Conservation (phyloP, 148 eudicot genomes). For the Polygonum maritimum region DNA sequence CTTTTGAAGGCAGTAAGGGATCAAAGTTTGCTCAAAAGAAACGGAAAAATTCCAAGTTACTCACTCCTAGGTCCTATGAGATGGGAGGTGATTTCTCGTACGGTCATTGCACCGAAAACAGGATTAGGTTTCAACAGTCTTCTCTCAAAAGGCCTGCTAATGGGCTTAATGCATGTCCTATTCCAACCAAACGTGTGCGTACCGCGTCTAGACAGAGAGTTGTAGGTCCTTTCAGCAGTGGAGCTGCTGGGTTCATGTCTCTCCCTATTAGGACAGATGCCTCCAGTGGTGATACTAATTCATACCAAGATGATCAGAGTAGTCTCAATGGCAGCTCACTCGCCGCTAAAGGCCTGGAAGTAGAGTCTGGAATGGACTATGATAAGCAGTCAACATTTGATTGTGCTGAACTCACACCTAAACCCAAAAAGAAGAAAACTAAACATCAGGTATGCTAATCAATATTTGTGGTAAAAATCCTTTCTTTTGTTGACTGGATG, state of each 20-base stretch:
- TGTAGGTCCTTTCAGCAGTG: conserved; percentile 51
- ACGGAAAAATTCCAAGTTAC: conserved; percentile 40
- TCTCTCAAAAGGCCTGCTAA: conserved; percentile 51
- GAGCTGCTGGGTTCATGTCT: conserved; percentile 43
- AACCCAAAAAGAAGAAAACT: conserved; percentile 66
- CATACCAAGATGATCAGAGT: conserved; percentile 81
- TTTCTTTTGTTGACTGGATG: neutral
- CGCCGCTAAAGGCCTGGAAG: conserved; percentile 56
- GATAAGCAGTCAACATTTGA: conserved; percentile 57
- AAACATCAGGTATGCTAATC: conserved; percentile 59
- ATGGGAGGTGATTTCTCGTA: conserved; percentile 41
- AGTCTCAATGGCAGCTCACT: conserved; percentile 47
- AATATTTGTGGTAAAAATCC: neutral
- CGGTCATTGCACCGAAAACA: conserved; percentile 43
- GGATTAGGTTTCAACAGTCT: conserved; percentile 43
- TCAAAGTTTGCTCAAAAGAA: conserved; percentile 47
- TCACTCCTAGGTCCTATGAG: conserved; percentile 44
- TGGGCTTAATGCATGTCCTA: conserved; percentile 47
- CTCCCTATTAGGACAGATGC: conserved; percentile 57
- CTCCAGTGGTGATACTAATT: conserved; percentile 89
- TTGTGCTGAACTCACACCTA: conserved; percentile 46
- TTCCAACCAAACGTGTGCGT: conserved; percentile 84
- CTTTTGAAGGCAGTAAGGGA: conserved; percentile 38
- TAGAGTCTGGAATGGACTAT: conserved; percentile 62
- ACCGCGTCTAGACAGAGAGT: conserved; percentile 92